Base-by-base conservation (phyloP, 108 stramenopile species). In the Chaetoceros muelleri region DNA sequence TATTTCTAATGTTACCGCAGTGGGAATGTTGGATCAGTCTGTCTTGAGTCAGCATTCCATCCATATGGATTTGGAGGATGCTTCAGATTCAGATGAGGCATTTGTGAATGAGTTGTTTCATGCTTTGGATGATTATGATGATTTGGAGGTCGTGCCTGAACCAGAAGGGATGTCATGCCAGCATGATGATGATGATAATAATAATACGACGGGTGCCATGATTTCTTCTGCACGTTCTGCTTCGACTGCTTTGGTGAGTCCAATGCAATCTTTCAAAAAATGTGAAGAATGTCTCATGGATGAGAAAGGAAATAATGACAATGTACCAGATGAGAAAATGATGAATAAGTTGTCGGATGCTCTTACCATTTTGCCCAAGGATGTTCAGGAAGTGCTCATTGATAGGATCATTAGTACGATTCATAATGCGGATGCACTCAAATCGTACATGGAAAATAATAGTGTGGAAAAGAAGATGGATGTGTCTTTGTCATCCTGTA, bases 341-440 rank as follows among this genome's bases (percentile, higher is more conserved):
- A 91, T 91, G 84, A 69, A 74, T 58, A 71, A 79, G 48, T 76
- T 91, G 21, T 64, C 76, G 22, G 83, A 91, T 46, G 85, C 90
- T 3, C 69, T 91, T 29, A 63, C 73, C 2, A 55, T 80, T 0
- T 56, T 91, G 24, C 90, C 90, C 7, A 68, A 70, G 47, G 79
- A 82, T 0, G 73, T 91, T 48, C 90, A 91, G 56, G 84, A 85
- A 60, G 63, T 84, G 64, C 76, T 91, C 53, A 81, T 86, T 21
- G 71, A 86, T 55, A 81, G 85, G 27, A 60, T 91, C 25, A 80
- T 91, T 52, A 63, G 71, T 44, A 71, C 84, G 18, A 87, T 91
- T 51, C 66, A 67, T n/a, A 61, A 58, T 29, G 53, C 76, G 20
- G 57, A 67, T 27, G 60, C 68, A 64, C 48, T 79, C 44, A 46